Conservation (phyloP, 345 rosid species). For the Angophora floribunda region DNA sequence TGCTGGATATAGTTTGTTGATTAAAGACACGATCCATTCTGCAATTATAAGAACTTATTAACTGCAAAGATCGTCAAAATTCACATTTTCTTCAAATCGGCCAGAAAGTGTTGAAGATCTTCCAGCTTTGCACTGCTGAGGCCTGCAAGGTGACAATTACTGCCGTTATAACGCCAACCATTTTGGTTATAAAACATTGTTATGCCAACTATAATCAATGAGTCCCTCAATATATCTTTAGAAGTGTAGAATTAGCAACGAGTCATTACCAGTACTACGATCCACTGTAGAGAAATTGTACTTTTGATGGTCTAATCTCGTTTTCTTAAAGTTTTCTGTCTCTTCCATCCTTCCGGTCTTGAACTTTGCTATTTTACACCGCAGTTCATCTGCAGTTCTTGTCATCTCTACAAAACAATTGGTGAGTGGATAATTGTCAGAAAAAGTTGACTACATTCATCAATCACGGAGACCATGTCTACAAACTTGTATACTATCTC, state of each 20-base stretch:
- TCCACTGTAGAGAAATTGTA: slow-evolving; percentile 8
- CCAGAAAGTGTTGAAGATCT: slow-evolving; percentile 46
- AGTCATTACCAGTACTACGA: slow-evolving; percentile 20
- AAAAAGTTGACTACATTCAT: not conserved
- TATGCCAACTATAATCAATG: not conserved
- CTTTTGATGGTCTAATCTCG: slow-evolving; percentile 21
- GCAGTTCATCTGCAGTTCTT: slow-evolving; percentile 47
- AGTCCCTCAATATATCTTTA: not conserved
- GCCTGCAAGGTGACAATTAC: slow-evolving; percentile 14
- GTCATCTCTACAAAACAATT: slow-evolving; percentile 43
- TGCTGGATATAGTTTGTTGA: not conserved
- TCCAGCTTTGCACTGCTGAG: slow-evolving; percentile 31
- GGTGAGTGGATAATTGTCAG: not conserved
- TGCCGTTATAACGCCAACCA: not conserved
- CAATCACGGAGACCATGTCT: not conserved
- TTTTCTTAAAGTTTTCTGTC: slow-evolving; percentile 4
- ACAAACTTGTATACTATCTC: not conserved
- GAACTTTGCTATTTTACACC: slow-evolving; percentile 27
- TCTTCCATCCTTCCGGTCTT: slow-evolving; percentile 20
- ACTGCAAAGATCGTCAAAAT: not conserved
- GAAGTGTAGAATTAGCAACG: not conserved
- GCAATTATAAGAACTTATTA: not conserved
- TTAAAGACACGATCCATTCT: not conserved
- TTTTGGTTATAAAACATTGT: not conserved
- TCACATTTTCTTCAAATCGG: slow-evolving; percentile 31